phyloP scores from a whole-genome alignment of 768 basidiomycete species.

The Podaxis rugospora region DNA sequence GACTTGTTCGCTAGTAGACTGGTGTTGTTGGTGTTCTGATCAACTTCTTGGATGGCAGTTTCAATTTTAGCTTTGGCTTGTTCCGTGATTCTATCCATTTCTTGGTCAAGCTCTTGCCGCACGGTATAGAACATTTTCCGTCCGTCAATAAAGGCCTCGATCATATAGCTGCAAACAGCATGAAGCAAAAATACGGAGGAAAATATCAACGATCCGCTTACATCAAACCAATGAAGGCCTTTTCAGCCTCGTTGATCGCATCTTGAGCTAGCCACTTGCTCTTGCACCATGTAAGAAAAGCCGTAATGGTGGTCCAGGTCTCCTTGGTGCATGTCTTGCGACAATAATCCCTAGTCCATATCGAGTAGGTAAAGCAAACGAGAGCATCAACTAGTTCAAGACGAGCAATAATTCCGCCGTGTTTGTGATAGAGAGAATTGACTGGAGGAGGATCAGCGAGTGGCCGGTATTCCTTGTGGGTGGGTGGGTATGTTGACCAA shows the following conservation, averaged over 20 bases:
- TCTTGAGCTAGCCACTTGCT: conserved; percentile 59
- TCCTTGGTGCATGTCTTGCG: conserved; percentile 50
- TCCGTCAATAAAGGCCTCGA: conserved; percentile 67
- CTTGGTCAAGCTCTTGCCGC: conserved; percentile 30
- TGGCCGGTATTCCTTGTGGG: conserved; percentile 61
- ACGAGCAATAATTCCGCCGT: conserved; percentile 70
- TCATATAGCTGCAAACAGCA: conserved; percentile 57
- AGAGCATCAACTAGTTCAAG: conserved; percentile 80
- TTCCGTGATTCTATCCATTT: conserved; percentile 33
- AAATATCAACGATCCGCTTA: conserved; percentile 38
- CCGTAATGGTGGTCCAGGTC: conserved; percentile 66
- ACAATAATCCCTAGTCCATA: conserved; percentile 74
- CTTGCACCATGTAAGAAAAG: conserved; percentile 70
- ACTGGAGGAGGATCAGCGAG: conserved; percentile 59
- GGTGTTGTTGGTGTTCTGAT: conserved; percentile 22
- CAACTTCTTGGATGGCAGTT: conserved; percentile 33
- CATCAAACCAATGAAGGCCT: conserved; percentile 78
- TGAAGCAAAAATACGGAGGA: conserved; percentile 28
- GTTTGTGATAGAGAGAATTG: conserved; percentile 69
- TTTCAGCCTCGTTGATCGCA: conserved; percentile 45
- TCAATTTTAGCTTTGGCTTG: conserved; percentile 33
- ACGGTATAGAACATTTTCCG: conserved; percentile 32
- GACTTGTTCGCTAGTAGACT: conserved; percentile 30
- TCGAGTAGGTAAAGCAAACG: conserved; percentile 77
- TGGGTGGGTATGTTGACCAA: conserved; percentile 65